Conservation (phyloP, 2,329 filamentous ascomycete species). For the Orbilia brochopaga region DNA sequence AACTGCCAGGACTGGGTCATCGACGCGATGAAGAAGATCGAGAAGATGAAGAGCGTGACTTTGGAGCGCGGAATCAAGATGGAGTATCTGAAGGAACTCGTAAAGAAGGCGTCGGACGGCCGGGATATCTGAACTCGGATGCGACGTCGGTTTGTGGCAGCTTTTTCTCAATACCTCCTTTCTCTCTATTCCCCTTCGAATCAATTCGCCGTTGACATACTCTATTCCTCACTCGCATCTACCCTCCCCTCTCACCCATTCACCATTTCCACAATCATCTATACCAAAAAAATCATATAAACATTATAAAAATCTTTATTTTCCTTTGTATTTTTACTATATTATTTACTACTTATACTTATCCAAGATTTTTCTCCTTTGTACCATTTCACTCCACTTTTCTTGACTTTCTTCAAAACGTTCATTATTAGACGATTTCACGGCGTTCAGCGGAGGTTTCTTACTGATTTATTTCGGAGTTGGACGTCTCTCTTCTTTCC, state of each 20-base stretch:
- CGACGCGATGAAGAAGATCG: slow-evolving; percentile 23
- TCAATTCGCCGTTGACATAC: not conserved
- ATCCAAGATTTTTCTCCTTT: not conserved
- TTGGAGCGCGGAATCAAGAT: slow-evolving; percentile 41
- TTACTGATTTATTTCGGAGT: not conserved
- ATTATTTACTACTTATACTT: not conserved
- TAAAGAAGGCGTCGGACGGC: slow-evolving; percentile 36
- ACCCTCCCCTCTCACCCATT: not conserved
- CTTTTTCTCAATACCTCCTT: not conserved
- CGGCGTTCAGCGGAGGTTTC: slow-evolving; percentile 5
- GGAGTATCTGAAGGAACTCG: slow-evolving; percentile 40
- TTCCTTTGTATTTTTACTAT: slow-evolving; percentile 7
- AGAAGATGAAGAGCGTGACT: slow-evolving; percentile 24
- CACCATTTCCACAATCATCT: no score
- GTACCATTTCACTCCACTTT: not conserved
- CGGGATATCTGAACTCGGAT: slow-evolving; percentile 26
- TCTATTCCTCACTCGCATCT: not conserved
- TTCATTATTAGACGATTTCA: not conserved
- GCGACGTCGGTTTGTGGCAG: slow-evolving; percentile 8
- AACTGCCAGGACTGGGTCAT: slow-evolving; percentile 48
- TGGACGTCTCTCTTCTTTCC: not conserved
- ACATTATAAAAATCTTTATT: not conserved
- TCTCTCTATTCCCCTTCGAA: not conserved
- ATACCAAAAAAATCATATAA: not conserved
- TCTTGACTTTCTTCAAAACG: not conserved